These are phyloP conservation scores for Rhizopus delemar DNA, from an alignment of 371 early-diverging fungal genomes.

Conservation along the genomic window DNA sequence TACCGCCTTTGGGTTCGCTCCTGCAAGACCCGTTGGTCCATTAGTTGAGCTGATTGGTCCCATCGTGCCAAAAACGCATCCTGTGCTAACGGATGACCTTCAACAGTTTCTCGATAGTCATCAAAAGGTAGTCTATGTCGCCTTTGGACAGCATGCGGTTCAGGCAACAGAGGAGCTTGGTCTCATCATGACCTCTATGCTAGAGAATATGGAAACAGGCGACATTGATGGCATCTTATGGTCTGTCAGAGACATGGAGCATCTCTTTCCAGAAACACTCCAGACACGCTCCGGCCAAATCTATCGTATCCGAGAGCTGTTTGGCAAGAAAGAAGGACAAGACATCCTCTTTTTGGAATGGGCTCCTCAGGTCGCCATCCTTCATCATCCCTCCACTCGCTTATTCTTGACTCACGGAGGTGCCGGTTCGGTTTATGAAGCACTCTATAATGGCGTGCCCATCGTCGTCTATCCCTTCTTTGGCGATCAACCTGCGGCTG, in stretches of 20 bases:
- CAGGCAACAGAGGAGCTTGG: conserved; percentile 10
- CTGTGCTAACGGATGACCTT: conserved; percentile 13
- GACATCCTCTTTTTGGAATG: conserved; percentile 21
- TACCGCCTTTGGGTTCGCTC: conserved; percentile 24
- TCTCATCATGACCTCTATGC: conserved; percentile 23
- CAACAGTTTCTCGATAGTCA: conserved; percentile 21
- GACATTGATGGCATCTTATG: conserved; percentile 39
- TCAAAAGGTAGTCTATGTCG: conserved; percentile 32
- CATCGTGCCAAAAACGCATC: conserved; percentile 24
- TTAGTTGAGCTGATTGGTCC: conserved; percentile 38
- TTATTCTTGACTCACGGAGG: conserved; percentile 47
- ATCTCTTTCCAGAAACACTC: conserved; percentile 14
- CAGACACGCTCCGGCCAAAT: conserved; percentile 3
- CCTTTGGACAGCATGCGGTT: conserved; percentile 35
- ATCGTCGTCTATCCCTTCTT: conserved; percentile 41
- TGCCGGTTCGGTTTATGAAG: conserved; percentile 35
- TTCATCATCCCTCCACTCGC: conserved; percentile 30
- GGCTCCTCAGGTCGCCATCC: conserved; percentile 48
- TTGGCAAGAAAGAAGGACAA: conserved; percentile 3
- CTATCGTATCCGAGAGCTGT: conserved; percentile 3
- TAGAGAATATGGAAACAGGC: conserved; percentile 21
- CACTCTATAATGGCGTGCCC: conserved; percentile 31
- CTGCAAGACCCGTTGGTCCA: conserved; percentile 34
- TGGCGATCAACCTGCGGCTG: conserved; percentile 35
- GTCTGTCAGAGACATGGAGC: conserved; percentile 14